phyloP scores from a whole-genome alignment of 495 filamentous ascomycete genomes.

The Cercophora sp. region DNA sequence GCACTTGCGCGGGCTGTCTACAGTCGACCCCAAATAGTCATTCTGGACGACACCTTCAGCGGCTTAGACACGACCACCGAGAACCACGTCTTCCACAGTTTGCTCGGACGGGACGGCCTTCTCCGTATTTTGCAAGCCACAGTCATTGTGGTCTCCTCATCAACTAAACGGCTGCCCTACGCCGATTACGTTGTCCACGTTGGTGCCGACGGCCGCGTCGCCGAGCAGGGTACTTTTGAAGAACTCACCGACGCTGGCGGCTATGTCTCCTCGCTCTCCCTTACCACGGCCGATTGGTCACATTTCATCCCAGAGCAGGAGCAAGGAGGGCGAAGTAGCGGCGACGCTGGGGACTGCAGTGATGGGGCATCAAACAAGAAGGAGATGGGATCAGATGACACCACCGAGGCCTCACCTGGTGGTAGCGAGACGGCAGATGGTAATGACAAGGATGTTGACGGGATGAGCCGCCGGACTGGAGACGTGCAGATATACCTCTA shows the following conservation, averaged over 20 bases:
- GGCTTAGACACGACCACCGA: conserved; percentile 58
- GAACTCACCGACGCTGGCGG: conserved; percentile 19
- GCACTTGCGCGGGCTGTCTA: conserved; percentile 25
- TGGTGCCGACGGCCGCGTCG: conserved; percentile 40
- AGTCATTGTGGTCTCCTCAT: conserved; percentile 42
- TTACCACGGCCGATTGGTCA: conserved; percentile 19
- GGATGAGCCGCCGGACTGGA: conserved; percentile 37
- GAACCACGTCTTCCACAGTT: conserved; percentile 51
- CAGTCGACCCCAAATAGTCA: conserved; percentile 16
- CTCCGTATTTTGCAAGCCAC: conserved; percentile 46
- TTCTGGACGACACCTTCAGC: conserved; percentile 33
- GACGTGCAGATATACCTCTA: conserved; percentile 54
- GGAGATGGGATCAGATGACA: background rate
- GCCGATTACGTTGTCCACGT: conserved; percentile 52
- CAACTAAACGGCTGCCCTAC: conserved; percentile 38
- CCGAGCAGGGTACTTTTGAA: conserved; percentile 46
- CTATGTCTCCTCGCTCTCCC: conserved; percentile 21
- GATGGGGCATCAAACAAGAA: background rate
- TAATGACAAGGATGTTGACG: background rate
- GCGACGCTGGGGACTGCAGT: background rate
- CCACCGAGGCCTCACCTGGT: background rate
- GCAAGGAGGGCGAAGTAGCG: background rate
- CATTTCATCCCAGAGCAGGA: background rate
- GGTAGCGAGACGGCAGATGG: background rate
- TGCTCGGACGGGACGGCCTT: conserved; percentile 43